Conservation (phyloP, 1,284 basidiomycete species). For the Trichosporon sp. region DNA sequence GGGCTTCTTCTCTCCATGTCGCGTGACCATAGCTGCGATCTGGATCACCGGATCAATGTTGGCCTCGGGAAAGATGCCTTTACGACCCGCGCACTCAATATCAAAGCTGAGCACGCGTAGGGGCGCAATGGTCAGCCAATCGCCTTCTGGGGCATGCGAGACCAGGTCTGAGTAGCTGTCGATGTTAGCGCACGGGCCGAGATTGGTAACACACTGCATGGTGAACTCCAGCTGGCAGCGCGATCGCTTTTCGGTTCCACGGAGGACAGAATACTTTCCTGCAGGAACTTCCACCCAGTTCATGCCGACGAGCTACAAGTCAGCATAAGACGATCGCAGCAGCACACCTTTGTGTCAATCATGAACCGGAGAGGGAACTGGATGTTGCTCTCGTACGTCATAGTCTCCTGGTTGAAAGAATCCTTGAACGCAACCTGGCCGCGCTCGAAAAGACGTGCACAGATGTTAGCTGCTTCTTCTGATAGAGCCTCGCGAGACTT, state of each 20-base stretch:
- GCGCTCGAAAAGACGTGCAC: slow-evolving; percentile 76
- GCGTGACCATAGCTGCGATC: slow-evolving; percentile 94
- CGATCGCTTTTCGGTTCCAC: slow-evolving; percentile 61
- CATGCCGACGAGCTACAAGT: slow-evolving; percentile 79
- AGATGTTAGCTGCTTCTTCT: slow-evolving; percentile 23
- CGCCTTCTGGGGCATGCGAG: slow-evolving; percentile 81
- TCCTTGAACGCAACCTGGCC: slow-evolving; percentile 71
- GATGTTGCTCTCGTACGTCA: slow-evolving; percentile 90
- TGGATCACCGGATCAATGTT: slow-evolving; percentile 87
- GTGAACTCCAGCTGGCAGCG: slow-evolving; percentile 80
- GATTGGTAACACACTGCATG: slow-evolving; percentile 57
- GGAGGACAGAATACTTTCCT: slow-evolving; percentile 66
- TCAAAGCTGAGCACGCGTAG: slow-evolving; percentile 90
- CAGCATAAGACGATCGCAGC: not conserved
- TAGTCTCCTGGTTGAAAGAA: slow-evolving; percentile 58
- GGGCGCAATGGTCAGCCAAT: slow-evolving; percentile 85
- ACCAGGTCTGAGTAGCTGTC: slow-evolving; percentile 72
- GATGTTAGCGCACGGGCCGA: slow-evolving; percentile 7
- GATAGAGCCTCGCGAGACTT: not conserved
- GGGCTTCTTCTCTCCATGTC: slow-evolving; percentile 87
- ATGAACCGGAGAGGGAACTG: slow-evolving; percentile 84
- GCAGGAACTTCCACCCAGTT: slow-evolving; percentile 91
- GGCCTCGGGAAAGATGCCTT: slow-evolving; percentile 91
- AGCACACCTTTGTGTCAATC: slow-evolving; percentile 88
- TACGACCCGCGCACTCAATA: slow-evolving; percentile 93